Evolutionary conservation across 345 rosid genomes (phyloP), one percentile per base, ranked within the genome.

Genomic region (Salix arbutifolia): DNA sequence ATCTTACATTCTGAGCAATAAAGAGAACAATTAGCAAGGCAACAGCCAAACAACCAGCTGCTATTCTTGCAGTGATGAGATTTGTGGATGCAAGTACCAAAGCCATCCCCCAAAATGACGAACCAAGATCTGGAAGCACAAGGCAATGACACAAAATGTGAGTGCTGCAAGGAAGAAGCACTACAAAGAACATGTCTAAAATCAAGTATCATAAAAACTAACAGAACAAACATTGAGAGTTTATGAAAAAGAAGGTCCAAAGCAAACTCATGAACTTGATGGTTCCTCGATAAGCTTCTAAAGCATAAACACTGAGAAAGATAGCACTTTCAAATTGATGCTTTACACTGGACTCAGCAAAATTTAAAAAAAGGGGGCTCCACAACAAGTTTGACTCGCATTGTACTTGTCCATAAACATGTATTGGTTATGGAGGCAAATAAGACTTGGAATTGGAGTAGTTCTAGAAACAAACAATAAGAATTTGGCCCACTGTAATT

Each of bases 71-170:
- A 35, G 97, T 86, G 21, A 86, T 40, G 37, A 91, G 90, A 86
- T 93, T 91, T 71, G 99, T 91, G 5, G 99, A 93, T 76, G 98
- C 96, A 84, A 96, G 97, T 74, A 96, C 89, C 87, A 96, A 87
- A 78, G 86, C 87, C 99, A 96, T 96, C 80, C 99, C 99, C 99
- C 99, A 96, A 85, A 96, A 96, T 62, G 99, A 96, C 37, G 99
- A 96, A 38, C 99, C 99, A 75, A 96, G 92, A 87, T 96, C 99
- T 95, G 87, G 71, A 83, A 35, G 64, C 30, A 67, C 37, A 70
- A 30, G 74, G 75, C 53, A 77, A 71, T 33, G 23, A 14, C 18
- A 52, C 18, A 73, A 25, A 76, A 23, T 35, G n/a, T 77, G 13
- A 84, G 60, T 30, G 25, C 66, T 70, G 70, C 11, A 9, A 30